A percentile compares a stretch with the other conserved stretches of the same genome.
These are phyloP conservation scores for Trypanosoma scelopori DNA, from an alignment of 208 protist species.

Conservation along the genomic window DNA sequence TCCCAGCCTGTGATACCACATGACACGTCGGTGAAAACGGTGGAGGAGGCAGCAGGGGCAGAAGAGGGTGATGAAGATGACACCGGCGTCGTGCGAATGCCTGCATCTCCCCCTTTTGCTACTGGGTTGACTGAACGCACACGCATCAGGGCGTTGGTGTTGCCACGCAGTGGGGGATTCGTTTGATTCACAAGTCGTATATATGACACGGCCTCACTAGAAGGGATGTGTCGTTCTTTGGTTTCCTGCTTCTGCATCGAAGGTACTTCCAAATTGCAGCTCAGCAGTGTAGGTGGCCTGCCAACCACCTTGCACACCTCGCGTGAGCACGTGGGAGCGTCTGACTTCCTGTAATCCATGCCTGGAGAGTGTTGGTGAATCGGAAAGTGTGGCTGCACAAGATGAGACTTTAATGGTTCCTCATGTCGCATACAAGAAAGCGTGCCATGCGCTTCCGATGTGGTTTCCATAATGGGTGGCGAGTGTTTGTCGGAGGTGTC, in stretches of 20 bases:
- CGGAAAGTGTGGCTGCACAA: not conserved
- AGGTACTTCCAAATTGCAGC: not conserved
- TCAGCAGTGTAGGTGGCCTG: not conserved
- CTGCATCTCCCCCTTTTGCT: constrained; percentile 11
- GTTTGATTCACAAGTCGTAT: constrained; percentile 24
- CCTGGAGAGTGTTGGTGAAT: not conserved
- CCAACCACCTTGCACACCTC: not conserved
- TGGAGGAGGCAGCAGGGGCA: not conserved
- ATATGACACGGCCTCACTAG: constrained; percentile 6
- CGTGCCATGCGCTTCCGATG: not conserved
- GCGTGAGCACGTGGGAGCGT: not conserved
- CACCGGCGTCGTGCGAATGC: not conserved
- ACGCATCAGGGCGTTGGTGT: constrained; percentile 3
- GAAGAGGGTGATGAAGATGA: not conserved
- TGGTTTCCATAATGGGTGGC: not conserved
- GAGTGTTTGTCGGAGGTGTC: not conserved
- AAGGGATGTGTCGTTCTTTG: not conserved
- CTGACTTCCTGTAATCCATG: not conserved
- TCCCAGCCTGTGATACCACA: constrained; percentile 29
- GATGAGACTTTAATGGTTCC: not conserved
- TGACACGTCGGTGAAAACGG: constrained; percentile 1
- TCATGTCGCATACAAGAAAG: not conserved
- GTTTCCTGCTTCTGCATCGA: not conserved
- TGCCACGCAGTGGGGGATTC: constrained; percentile 2
- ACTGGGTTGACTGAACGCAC: not conserved